Conservation (phyloP, 148 eudicot species). For the Linanthus parryae region DNA sequence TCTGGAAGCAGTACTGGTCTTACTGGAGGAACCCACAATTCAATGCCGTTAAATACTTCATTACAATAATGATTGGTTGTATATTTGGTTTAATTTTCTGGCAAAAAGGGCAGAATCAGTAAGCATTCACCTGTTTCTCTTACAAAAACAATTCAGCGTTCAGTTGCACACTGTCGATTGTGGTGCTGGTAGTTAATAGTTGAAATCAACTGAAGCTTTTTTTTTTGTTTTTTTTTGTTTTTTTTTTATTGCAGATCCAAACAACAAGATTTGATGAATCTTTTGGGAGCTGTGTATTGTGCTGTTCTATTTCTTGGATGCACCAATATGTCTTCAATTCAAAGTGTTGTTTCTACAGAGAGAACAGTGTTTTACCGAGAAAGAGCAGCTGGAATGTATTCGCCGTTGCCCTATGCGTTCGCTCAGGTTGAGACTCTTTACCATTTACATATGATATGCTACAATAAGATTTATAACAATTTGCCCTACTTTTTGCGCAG, state of each 20-base stretch:
- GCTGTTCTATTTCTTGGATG: conserved; percentile 67
- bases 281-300: conserved; percentile 68
- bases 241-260: conserved; percentile 4
- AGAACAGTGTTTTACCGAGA: conserved; percentile 88
- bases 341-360: conserved; percentile 61
- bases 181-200: too few species aligned
- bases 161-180: too few species aligned
- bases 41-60: conserved; percentile 36
- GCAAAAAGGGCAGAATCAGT: conserved; percentile 41
- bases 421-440: conserved; percentile 45
- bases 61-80: conserved; percentile 26
- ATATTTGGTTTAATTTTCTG: conserved; percentile 48
- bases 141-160: too few species aligned
- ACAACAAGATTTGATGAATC: conserved; percentile 18
- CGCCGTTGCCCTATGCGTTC: conserved; percentile 72
- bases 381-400: conserved; percentile 91
- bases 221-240: too few species aligned
- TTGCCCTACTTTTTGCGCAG: too few species aligned
- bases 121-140: conserved; percentile 14
- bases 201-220: neutral
- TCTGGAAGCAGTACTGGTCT: conserved; percentile 41
- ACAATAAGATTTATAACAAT: too few species aligned
- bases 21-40: conserved; percentile 64
- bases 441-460: too few species aligned
- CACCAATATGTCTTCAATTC: conserved; percentile 71